Evolutionary conservation across 495 filamentous ascomycete genomes (phyloP).

Genomic region (Talaromyces ruber): DNA sequence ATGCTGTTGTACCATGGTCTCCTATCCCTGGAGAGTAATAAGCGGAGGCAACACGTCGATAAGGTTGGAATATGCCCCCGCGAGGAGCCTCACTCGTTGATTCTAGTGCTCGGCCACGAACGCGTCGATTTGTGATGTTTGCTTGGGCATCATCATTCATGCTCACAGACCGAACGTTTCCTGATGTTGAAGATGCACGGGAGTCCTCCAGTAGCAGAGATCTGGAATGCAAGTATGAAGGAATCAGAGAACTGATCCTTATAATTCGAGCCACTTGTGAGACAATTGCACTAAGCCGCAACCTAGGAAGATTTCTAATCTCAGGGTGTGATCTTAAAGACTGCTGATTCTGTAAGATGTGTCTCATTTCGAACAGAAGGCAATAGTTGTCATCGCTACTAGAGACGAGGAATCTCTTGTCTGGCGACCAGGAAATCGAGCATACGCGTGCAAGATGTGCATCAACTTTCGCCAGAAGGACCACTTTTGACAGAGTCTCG

Average conservation of each 20-base stretch:
- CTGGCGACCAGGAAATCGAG: slow-evolving; percentile 78
- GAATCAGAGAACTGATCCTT: not conserved
- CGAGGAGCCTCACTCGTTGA: not conserved
- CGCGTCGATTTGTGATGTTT: not conserved
- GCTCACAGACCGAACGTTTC: not conserved
- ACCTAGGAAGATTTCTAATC: not conserved
- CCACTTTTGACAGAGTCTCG: slow-evolving; percentile 29
- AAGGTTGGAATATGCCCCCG: not conserved
- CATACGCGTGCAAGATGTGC: slow-evolving; percentile 89
- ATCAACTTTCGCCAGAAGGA: slow-evolving; percentile 62
- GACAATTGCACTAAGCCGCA: not conserved
- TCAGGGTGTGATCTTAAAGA: not conserved
- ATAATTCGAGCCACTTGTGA: slow-evolving; percentile 1
- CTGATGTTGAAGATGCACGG: not conserved
- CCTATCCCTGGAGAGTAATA: not conserved
- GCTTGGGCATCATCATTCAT: not conserved
- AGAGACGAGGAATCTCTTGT: slow-evolving; percentile 70
- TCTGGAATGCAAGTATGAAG: not conserved
- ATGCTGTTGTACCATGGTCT: too few species aligned
- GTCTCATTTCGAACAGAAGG: slow-evolving; percentile 63
- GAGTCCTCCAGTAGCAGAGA: not conserved
- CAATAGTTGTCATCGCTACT: slow-evolving; percentile 91
- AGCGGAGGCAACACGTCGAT: not conserved
- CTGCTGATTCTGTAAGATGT: not conserved
- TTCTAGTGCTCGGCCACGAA: not conserved